Conservation (phyloP, 2,329 filamentous ascomycete species). For the Cytospora mali region DNA sequence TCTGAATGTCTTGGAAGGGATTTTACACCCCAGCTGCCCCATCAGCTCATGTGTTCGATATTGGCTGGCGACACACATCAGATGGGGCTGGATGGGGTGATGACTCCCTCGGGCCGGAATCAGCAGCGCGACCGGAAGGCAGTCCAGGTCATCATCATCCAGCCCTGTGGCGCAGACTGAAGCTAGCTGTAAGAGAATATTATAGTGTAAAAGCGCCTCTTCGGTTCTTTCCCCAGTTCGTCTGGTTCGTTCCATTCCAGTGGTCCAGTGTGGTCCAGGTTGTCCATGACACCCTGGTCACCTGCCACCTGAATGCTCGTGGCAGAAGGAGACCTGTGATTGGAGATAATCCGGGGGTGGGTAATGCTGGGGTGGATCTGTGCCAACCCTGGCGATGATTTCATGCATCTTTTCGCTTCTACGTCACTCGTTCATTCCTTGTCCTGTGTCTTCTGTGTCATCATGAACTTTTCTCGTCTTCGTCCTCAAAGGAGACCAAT, state of each 20-base stretch:
- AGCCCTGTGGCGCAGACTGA: not conserved
- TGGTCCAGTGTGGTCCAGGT: too few species aligned
- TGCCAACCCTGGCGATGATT: not conserved
- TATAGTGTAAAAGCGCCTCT: not conserved
- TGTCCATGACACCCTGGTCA: too few species aligned
- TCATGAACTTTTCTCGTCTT: not conserved
- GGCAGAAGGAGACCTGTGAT: not conserved
- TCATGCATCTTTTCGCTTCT: not conserved
- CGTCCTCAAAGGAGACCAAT: too few species aligned
- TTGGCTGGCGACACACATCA: not conserved
- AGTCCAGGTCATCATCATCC: not conserved
- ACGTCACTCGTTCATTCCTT: not conserved
- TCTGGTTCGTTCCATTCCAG: too few species aligned
- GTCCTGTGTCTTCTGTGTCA: not conserved
- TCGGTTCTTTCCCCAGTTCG: not conserved
- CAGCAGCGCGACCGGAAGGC: not conserved
- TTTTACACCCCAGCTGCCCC: too few species aligned
- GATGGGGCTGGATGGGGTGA: too few species aligned
- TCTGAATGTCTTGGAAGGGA: too few species aligned
- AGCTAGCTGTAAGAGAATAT: not conserved
- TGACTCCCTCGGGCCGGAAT: not conserved
- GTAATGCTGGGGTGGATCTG: slow-evolving; percentile 1
- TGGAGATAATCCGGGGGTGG: not conserved
- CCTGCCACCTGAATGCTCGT: not conserved
- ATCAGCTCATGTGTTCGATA: not conserved